Evolutionary conservation across 305 asterid genomes (phyloP).

Genomic region (Caryopteris hybrid): DNA sequence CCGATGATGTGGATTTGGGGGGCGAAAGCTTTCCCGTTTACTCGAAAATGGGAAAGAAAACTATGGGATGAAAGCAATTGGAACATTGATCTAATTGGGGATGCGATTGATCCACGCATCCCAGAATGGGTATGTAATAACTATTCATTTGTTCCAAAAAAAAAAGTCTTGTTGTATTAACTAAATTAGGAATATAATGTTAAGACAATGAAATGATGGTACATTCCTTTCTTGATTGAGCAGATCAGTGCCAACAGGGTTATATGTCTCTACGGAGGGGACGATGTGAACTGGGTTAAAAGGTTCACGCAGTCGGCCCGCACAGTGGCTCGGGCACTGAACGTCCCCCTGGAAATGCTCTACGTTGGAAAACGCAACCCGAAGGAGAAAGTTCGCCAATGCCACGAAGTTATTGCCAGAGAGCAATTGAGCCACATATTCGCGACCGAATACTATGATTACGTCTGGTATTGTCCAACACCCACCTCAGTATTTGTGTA

Average conservation of each 20-base stretch:
- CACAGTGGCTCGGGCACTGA: background rate
- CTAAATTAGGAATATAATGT: no score
- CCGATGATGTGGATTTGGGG: constrained; percentile 96
- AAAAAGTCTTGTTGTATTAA: no score
- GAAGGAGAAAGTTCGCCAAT: constrained; percentile 9
- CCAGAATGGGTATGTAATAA: constrained; percentile 38
- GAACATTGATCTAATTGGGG: constrained; percentile 58
- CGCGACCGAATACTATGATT: constrained; percentile 17
- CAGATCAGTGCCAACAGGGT: constrained; percentile 6
- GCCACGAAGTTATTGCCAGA: constrained; percentile 12
- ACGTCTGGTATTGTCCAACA: constrained; percentile 6
- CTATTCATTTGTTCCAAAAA: no score
- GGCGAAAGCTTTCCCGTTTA: constrained; percentile 62
- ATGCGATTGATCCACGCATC: constrained; percentile 52
- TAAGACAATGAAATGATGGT: no score
- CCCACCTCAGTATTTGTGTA: no score
- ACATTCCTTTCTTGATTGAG: background rate
- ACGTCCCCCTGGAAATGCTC: constrained; percentile 3
- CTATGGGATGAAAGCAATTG: constrained; percentile 62
- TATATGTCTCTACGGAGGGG: constrained; percentile 21
- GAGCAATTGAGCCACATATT: constrained; percentile 17
- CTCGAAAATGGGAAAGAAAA: constrained; percentile 43
- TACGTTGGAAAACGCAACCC: constrained; percentile 18
- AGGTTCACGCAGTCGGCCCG: constrained; percentile 9
- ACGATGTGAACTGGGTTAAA: constrained; percentile 12